Evolutionary conservation across 495 filamentous ascomycete species (phyloP).

Genomic region (Podospora pseudocomata): DNA sequence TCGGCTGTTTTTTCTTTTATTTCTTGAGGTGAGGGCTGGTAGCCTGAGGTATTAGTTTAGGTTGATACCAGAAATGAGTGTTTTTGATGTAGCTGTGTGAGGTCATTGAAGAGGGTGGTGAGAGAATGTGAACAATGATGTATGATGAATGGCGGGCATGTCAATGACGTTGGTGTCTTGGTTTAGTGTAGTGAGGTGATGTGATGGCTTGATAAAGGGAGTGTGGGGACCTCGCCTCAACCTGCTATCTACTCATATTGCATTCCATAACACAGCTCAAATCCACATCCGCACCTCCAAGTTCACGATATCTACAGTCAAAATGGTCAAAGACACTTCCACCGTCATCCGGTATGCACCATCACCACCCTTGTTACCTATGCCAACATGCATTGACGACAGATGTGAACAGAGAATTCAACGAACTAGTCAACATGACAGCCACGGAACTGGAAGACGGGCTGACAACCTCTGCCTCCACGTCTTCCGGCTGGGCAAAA

Average conservation of each 20-base stretch:
- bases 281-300: no score
- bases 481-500: conserved; percentile 50
- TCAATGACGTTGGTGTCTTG: not conserved
- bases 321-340: conserved; percentile 17
- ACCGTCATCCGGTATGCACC: conserved; percentile 13
- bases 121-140: not conserved
- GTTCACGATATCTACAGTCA: not conserved
- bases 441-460: conserved; percentile 57
- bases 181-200: not conserved
- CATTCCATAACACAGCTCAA: no score
- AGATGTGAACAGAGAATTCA: conserved; percentile 54
- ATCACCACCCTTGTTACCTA: no score
- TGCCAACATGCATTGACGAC: no score
- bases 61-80: not conserved
- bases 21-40: no score
- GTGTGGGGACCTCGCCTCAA: not conserved
- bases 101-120: not conserved
- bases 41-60: not conserved
- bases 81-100: not conserved
- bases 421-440: conserved; percentile 66
- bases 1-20: no score
- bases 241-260: no score
- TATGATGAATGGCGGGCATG: not conserved
- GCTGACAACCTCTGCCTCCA: conserved; percentile 54
- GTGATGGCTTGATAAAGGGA: not conserved